phyloP scores from a whole-genome alignment of 1,284 basidiomycete species.

The Ustilago sp. region DNA sequence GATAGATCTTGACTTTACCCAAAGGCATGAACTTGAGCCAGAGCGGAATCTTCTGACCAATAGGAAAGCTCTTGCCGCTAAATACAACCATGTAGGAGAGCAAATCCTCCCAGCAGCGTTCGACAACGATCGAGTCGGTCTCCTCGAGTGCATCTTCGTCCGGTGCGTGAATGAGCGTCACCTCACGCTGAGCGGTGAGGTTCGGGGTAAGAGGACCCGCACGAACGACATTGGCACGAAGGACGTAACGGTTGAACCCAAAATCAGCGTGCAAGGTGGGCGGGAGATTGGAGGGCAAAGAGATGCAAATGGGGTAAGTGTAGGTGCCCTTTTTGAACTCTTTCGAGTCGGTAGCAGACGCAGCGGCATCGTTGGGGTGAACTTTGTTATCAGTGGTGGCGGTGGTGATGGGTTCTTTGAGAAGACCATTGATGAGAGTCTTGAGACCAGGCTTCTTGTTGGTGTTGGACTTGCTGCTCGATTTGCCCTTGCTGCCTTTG shows the following conservation, averaged over 20 bases:
- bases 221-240: slow-evolving; percentile 85
- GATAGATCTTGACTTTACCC: slow-evolving; percentile 83
- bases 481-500: slow-evolving; percentile 27
- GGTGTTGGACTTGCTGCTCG: slow-evolving; percentile 15
- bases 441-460: slow-evolving; percentile 46
- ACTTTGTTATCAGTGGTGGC: slow-evolving; percentile 18
- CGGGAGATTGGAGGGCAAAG: slow-evolving; percentile 83
- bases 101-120: slow-evolving; percentile 91
- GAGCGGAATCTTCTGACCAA: slow-evolving; percentile 85
- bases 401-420: slow-evolving; percentile 29
- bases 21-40: slow-evolving; percentile 86
- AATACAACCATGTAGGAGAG: slow-evolving; percentile 84
- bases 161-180: slow-evolving; percentile 82
- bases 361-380: slow-evolving; percentile 13
- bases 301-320: slow-evolving; percentile 91
- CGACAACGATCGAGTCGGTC: slow-evolving; percentile 83
- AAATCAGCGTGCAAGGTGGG: slow-evolving; percentile 83
- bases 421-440: slow-evolving; percentile 48
- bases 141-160: slow-evolving; percentile 75
- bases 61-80: slow-evolving; percentile 75
- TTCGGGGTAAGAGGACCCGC: slow-evolving; percentile 85
- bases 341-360: slow-evolving; percentile 76
- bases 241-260: slow-evolving; percentile 82
- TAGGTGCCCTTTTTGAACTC: slow-evolving; percentile 92
- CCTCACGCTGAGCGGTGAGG: slow-evolving; percentile 78